Evolutionary conservation across 2,329 filamentous ascomycete genomes (phyloP), one percentile per base, ranked within the genome.

Genomic region (Ceratocystis huliohia): DNA sequence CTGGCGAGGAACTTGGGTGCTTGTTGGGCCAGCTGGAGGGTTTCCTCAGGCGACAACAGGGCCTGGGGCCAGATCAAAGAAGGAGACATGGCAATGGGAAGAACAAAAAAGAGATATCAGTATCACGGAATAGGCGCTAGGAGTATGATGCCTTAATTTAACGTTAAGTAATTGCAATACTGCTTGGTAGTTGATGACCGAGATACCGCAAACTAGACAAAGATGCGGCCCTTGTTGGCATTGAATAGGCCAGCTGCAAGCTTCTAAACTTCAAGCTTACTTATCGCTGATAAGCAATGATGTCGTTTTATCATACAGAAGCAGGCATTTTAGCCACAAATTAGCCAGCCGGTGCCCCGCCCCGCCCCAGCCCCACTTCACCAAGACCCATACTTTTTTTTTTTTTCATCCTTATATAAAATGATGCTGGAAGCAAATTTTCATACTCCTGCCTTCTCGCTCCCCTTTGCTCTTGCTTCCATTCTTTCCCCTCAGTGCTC

Each of bases 21-120:
- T 75, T 83, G 79, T 71, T 86, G 82, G n/a, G 84, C 82, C 66
- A 85, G 76, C 70, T 80, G 75, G 68, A 86, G 76, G 64, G 81
- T 83, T 69, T 81, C 80, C 37, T 77, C 75, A 10, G 82, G 81
- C 37, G 84, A 78, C 44, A 86, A 78, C 71, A 82, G 78, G 71
- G 79, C 79, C 46, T 84, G 81, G 5, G 83, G 82, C 67, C 81
- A 80, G 66, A 84, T 76, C 20, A 86, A 77, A 48, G 82, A 80
- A 5, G 78, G 78, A 13, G 77, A 72, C 81, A 84, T 84, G 17
- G 53, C 28, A 37, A 37, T 72, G 65, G 64, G 50, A 13, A 8
- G 20, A 30, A 28, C 4, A 15, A 17, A n/a, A 5, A 30, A 17
- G 20, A 37, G 7, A 8, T 41, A 41, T 5, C 10, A 41, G 44